Conservation (phyloP, 2,329 filamentous ascomycete species). For the Alternaria dauci region DNA sequence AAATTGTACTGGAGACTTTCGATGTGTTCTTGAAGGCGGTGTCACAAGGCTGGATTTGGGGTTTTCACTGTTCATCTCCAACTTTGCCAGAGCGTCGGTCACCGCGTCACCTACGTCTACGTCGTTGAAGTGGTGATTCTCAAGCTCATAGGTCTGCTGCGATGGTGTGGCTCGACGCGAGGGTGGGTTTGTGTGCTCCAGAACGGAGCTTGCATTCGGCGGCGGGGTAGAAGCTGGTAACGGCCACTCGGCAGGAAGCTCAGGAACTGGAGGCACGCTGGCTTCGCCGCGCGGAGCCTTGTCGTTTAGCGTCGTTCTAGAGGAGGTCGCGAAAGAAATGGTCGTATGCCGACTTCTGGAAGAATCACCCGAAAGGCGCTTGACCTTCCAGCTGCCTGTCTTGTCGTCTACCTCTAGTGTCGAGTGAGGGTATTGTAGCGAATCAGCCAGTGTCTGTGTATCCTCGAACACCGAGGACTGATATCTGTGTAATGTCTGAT, state of each 20-base stretch:
- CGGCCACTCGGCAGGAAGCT: conserved; percentile 37
- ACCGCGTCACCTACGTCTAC: conserved; percentile 30
- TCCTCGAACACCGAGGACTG: conserved; percentile 44
- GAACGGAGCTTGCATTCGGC: conserved; percentile 18
- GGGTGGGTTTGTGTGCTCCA: conserved; percentile 22
- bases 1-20: conserved; percentile 1
- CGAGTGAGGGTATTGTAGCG: conserved; percentile 42
- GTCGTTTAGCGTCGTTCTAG: conserved; percentile 26
- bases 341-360: conserved; percentile 18
- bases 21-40: conserved; percentile 9
- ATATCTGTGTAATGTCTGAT: conserved; percentile 42
- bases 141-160: conserved; percentile 23
- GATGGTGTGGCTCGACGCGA: conserved; percentile 18
- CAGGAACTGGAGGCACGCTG: conserved; percentile 38
- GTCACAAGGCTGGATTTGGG: conserved; percentile 11
- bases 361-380: conserved; percentile 33
- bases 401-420: conserved; percentile 44
- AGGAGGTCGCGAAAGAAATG: conserved; percentile 24
- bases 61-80: conserved; percentile 30
- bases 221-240: conserved; percentile 30
- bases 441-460: conserved; percentile 44
- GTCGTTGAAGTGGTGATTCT: conserved; percentile 29
- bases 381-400: conserved; percentile 46
- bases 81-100: conserved; percentile 27
- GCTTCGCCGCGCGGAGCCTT: conserved; percentile 25